These are phyloP conservation scores for Rosa persica DNA, from an alignment of 306 rosid species.

Conservation along the genomic window DNA sequence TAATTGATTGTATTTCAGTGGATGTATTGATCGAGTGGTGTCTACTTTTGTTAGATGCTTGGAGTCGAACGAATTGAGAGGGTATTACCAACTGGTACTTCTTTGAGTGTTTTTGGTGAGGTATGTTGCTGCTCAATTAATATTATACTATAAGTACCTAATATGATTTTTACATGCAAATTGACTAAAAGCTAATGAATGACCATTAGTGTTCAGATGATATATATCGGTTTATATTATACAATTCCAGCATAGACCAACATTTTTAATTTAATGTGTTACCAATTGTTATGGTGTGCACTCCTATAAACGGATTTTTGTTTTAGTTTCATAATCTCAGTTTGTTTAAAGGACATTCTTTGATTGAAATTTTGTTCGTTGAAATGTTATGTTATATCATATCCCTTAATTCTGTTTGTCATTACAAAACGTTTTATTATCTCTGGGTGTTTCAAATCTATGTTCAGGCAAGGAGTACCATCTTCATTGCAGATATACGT, in stretches of 20 bases:
- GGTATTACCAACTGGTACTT: slow-evolving; percentile 90
- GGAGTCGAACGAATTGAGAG: slow-evolving; percentile 94
- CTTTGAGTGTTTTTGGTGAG: slow-evolving; percentile 98
- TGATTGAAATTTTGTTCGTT: background rate
- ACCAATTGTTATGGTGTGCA: background rate
- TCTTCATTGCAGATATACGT: no score
- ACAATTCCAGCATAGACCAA: background rate
- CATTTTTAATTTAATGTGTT: background rate
- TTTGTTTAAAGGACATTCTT: background rate
- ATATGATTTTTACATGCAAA: background rate
- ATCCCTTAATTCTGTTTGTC: background rate
- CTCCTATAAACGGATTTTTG: background rate
- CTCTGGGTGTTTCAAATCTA: slow-evolving; percentile 18
- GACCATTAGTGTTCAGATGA: background rate
- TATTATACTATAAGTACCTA: background rate
- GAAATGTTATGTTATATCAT: background rate
- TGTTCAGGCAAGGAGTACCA: slow-evolving; percentile 43
- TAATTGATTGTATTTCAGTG: no score
- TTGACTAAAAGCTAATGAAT: background rate
- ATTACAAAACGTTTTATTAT: background rate
- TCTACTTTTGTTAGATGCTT: slow-evolving; percentile 64
- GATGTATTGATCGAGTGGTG: background rate
- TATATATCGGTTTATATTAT: background rate
- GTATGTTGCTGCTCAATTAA: slow-evolving; percentile 37
- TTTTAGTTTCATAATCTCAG: background rate